These are phyloP conservation scores for Trichoderma gracile DNA, from an alignment of 2,329 filamentous ascomycete genomes.

Conservation along the genomic window DNA sequence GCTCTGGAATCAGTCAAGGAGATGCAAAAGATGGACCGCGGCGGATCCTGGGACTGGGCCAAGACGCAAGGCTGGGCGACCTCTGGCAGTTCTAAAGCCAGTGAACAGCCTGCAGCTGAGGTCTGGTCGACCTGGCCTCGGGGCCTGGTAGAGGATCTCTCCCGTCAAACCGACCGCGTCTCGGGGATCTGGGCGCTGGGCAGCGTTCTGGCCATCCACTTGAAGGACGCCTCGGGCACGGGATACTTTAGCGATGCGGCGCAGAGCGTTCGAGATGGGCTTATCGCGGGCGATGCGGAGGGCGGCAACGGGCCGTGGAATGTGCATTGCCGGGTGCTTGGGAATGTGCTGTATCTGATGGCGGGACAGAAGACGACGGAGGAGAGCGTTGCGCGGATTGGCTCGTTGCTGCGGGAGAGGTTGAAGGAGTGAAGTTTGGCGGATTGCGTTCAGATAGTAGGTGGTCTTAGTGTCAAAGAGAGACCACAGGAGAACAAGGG, in stretches of 20 bases:
- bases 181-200: slow-evolving; percentile 72
- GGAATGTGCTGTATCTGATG: slow-evolving; percentile 62
- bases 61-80: slow-evolving; percentile 48
- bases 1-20: slow-evolving; percentile 65
- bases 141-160: slow-evolving; percentile 59
- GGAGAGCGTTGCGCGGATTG: slow-evolving; percentile 36
- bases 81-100: neutral
- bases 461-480: neutral
- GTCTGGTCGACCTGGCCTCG: slow-evolving; percentile 72
- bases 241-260: slow-evolving; percentile 53
- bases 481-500: no score
- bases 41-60: slow-evolving; percentile 58
- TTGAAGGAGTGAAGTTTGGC: neutral
- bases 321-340: slow-evolving; percentile 56
- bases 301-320: slow-evolving; percentile 45
- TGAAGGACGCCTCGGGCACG: slow-evolving; percentile 44
- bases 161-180: slow-evolving; percentile 53
- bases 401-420: slow-evolving; percentile 22
- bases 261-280: slow-evolving; percentile 42
- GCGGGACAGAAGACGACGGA: slow-evolving; percentile 48
- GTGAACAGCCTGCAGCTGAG: neutral
- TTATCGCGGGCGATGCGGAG: slow-evolving; percentile 32
- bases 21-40: slow-evolving; percentile 59
- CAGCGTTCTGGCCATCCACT: slow-evolving; percentile 68
- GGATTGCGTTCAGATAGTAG: no score